Evolutionary conservation across 495 filamentous ascomycete species (phyloP).

Genomic region (Neurospora sp.): DNA sequence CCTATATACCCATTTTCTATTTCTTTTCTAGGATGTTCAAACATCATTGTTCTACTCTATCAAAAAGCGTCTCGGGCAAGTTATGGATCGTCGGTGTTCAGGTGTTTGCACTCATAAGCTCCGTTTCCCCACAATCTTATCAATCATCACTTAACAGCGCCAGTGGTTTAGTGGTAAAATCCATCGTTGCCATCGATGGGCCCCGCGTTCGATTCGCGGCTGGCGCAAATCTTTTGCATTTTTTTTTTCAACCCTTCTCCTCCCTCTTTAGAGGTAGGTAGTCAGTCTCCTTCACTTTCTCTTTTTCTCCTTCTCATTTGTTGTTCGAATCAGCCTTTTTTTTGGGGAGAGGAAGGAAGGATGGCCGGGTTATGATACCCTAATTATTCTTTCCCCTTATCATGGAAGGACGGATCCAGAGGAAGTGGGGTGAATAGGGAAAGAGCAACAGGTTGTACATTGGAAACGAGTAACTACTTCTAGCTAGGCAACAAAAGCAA

Average conservation of each 20-base stretch:
- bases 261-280: neutral
- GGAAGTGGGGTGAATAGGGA: neutral
- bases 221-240: slow-evolving; percentile 24
- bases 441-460: neutral
- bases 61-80: too few species aligned
- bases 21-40: neutral
- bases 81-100: too few species aligned
- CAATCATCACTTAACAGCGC: neutral
- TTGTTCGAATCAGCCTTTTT: neutral
- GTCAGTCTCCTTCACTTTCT: neutral
- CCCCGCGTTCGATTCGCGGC: slow-evolving; percentile 43
- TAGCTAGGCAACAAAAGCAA: neutral
- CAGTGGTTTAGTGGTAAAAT: slow-evolving; percentile 46
- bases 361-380: neutral
- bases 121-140: neutral
- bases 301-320: neutral
- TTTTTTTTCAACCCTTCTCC: neutral
- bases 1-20: neutral
- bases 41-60: neutral
- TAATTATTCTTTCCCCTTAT: neutral
- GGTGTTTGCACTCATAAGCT: neutral
- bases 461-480: neutral
- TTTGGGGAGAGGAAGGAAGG: neutral
- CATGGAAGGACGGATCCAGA: neutral
- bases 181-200: slow-evolving; percentile 45